Evolutionary conservation across 108 stramenopile genomes (phyloP).

Genomic region (Nannochloropsis granulata): DNA sequence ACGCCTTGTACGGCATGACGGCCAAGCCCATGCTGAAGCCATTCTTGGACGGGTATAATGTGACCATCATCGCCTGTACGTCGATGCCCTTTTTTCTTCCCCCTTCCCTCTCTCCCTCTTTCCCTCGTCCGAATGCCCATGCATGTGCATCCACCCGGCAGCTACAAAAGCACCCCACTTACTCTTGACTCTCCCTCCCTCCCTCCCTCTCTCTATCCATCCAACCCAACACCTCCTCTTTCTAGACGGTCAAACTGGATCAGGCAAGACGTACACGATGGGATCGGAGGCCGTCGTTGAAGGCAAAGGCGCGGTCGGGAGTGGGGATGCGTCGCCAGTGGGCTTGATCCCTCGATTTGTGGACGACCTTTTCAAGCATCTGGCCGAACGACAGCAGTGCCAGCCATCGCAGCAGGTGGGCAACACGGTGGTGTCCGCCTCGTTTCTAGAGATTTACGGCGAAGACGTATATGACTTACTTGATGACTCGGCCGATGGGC

Average conservation of each 20-base stretch:
- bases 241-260: conserved; percentile 37
- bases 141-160: not conserved
- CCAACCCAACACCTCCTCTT: too few relatives aligned
- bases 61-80: conserved; percentile 49
- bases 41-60: conserved; percentile 49
- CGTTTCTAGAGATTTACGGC: conserved; percentile 85
- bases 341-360: conserved; percentile 78
- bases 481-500: conserved; percentile 6
- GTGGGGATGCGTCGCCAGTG: not conserved
- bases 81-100: not conserved
- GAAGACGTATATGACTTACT: conserved; percentile 79
- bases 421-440: conserved; percentile 38
- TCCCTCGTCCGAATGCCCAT: not conserved
- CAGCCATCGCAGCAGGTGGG: conserved; percentile 34
- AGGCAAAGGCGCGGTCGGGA: not conserved
- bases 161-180: too few relatives aligned
- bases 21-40: conserved; percentile 48
- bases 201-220: too few relatives aligned
- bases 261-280: conserved; percentile 47
- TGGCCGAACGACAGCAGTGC: conserved; percentile 6
- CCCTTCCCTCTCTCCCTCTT: not conserved
- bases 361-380: conserved; percentile 57
- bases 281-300: not conserved
- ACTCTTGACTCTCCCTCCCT: too few relatives aligned
- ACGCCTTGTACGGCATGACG: conserved; percentile 49